Conservation (phyloP, 2,329 filamentous ascomycete species). For the Corinectria fuckeliana region DNA sequence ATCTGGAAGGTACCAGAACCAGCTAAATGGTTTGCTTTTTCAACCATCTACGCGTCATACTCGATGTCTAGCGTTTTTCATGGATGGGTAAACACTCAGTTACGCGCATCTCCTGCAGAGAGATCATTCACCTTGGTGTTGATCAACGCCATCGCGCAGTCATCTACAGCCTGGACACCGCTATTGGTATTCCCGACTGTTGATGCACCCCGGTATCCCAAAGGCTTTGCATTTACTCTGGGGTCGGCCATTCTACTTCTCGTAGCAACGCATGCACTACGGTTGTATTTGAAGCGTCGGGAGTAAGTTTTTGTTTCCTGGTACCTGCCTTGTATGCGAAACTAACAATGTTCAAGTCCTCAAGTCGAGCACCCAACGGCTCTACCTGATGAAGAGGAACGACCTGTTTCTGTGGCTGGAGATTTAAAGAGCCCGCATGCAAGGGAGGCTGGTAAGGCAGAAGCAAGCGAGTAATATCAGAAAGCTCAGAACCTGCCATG, state of each 20-base stretch:
- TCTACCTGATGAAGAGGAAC: too few relatives aligned
- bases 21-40: constrained; percentile 43
- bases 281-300: constrained; percentile 1
- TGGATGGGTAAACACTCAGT: constrained; percentile 60
- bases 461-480: too few relatives aligned
- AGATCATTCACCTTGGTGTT: constrained; percentile 57
- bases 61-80: constrained; percentile 62
- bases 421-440: too few relatives aligned
- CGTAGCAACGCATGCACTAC: background rate
- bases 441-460: too few relatives aligned
- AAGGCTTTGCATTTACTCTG: constrained; percentile 43
- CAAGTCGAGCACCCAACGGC: too few relatives aligned
- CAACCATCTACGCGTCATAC: constrained; percentile 54
- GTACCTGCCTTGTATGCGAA: too few relatives aligned
- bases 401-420: too few relatives aligned
- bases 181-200: constrained; percentile 56
- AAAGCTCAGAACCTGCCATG: too few relatives aligned
- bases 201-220: constrained; percentile 49
- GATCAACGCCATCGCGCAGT: constrained; percentile 59
- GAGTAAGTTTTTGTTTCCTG: background rate
- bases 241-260: constrained; percentile 3
- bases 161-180: constrained; percentile 61
- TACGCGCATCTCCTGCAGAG: constrained; percentile 54
- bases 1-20: constrained; percentile 63
- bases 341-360: too few relatives aligned